Conservation (phyloP, 2,329 filamentous ascomycete species). For the Chaetomium strumarium region DNA sequence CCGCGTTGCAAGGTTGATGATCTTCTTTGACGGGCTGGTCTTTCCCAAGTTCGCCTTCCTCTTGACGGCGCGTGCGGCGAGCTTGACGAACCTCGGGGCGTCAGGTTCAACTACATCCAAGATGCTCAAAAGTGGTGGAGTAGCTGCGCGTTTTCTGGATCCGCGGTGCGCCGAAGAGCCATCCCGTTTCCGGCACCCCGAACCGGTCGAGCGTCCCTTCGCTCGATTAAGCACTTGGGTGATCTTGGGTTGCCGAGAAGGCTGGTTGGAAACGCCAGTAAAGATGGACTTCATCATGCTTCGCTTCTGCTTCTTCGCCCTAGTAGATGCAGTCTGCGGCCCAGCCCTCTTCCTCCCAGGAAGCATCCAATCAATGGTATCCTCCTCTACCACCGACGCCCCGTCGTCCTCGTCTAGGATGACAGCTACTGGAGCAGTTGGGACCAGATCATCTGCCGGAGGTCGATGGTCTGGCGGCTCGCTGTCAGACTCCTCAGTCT, state of each 20-base stretch:
- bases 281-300: conserved; percentile 28
- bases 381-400: conserved; percentile 43
- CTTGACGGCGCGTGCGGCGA: conserved; percentile 54
- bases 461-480: not conserved
- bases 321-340: conserved; percentile 25
- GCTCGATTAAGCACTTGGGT: conserved; percentile 21
- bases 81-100: conserved; percentile 53
- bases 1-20: conserved; percentile 56
- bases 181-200: not conserved
- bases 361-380: conserved; percentile 47
- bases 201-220: conserved; percentile 8
- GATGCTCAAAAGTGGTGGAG: conserved; percentile 50
- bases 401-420: conserved; percentile 16
- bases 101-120: conserved; percentile 50
- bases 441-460: not conserved
- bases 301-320: conserved; percentile 29
- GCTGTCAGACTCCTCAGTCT: conserved; percentile 39
- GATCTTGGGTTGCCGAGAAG: conserved; percentile 31
- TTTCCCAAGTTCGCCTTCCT: conserved; percentile 45
- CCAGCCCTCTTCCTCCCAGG: conserved; percentile 35
- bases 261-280: conserved; percentile 25
- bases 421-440: not conserved
- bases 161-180: conserved; percentile 9
- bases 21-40: conserved; percentile 49
- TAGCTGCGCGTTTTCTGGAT: conserved; percentile 12